Evolutionary conservation across 2,329 filamentous ascomycete genomes (phyloP).

Genomic region (Aureobasidium musti): DNA sequence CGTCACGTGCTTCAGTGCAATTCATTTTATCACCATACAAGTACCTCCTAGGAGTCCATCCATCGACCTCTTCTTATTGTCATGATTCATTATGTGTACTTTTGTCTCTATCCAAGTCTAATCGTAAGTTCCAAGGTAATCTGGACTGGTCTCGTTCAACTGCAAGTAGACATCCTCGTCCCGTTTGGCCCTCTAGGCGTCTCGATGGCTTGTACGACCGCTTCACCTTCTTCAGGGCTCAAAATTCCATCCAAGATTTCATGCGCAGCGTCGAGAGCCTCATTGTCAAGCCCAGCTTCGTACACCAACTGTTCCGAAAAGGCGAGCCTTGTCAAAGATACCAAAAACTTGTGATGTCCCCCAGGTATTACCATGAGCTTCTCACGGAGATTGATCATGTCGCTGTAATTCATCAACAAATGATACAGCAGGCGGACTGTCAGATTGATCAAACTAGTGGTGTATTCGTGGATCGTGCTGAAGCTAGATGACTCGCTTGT

Average conservation of each 20-base stretch:
- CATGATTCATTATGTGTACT: not conserved
- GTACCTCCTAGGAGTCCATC: too few species aligned
- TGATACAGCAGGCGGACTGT: constrained; percentile 63
- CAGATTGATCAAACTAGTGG: constrained; percentile 58
- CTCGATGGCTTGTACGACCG: constrained; percentile 52
- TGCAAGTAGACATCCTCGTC: constrained; percentile 4
- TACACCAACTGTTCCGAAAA: constrained; percentile 79
- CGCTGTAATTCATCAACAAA: constrained; percentile 57
- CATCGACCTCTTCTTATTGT: not conserved
- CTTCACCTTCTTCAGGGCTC: constrained; percentile 75
- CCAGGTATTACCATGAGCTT: constrained; percentile 72
- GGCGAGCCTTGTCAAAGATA: constrained; percentile 78
- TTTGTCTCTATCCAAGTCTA: not conserved
- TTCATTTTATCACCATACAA: constrained; percentile 56
- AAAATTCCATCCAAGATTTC: constrained; percentile 77
- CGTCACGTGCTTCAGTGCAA: constrained; percentile 20
- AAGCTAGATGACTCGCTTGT: constrained; percentile 29
- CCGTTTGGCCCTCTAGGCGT: constrained; percentile 38
- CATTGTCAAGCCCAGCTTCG: constrained; percentile 73
- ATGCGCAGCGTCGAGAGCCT: constrained; percentile 78
- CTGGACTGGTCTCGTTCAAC: not conserved
- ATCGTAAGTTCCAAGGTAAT: not conserved
- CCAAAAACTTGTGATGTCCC: constrained; percentile 77
- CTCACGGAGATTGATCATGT: constrained; percentile 64
- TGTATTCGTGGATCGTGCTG: constrained; percentile 44